phyloP scores from a whole-genome alignment of 2,329 filamentous ascomycete species.

The Epichloe uncinata region DNA sequence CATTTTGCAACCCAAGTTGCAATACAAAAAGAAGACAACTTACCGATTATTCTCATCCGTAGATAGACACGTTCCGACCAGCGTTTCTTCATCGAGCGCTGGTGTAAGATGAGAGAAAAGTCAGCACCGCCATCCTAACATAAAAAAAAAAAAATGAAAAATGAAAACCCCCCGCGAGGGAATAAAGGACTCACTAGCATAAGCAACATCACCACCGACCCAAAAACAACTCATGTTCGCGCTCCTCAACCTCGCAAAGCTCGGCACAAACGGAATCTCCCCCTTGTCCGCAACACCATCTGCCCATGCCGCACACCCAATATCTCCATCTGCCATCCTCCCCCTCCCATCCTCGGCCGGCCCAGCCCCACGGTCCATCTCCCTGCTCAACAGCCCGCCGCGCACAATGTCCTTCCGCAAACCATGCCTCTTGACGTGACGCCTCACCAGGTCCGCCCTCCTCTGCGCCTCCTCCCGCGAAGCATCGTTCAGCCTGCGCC shows the following conservation, averaged over 20 bases:
- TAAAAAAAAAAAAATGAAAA: too few species aligned
- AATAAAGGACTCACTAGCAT: constrained; percentile 26
- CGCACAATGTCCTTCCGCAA: constrained; percentile 22
- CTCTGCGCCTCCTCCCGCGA: constrained; percentile 14
- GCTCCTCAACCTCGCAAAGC: constrained; percentile 13
- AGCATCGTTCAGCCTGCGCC: constrained; percentile 33
- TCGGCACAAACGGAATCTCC: constrained; percentile 23
- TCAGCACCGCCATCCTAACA: background rate
- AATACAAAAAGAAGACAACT: background rate
- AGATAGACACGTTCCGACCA: constrained; percentile 29
- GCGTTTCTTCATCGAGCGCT: constrained; percentile 22
- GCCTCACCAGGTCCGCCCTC: constrained; percentile 18
- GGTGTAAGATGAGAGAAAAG: background rate
- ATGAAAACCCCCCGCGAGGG: background rate
- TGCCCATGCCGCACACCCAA: constrained; percentile 24
- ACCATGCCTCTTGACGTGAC: constrained; percentile 25
- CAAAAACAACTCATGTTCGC: constrained; percentile 28
- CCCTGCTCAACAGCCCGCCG: constrained; percentile 16
- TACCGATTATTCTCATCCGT: constrained; percentile 30
- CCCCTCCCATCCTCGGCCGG: constrained; percentile 11
- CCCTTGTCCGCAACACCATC: constrained; percentile 27
- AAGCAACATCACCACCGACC: constrained; percentile 28
- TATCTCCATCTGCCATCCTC: constrained; percentile 11
- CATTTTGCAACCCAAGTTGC: too few species aligned
- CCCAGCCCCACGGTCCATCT: constrained; percentile 10